These are phyloP conservation scores for Tulasnella sp. DNA, from an alignment of 768 basidiomycete genomes.

Conservation along the genomic window DNA sequence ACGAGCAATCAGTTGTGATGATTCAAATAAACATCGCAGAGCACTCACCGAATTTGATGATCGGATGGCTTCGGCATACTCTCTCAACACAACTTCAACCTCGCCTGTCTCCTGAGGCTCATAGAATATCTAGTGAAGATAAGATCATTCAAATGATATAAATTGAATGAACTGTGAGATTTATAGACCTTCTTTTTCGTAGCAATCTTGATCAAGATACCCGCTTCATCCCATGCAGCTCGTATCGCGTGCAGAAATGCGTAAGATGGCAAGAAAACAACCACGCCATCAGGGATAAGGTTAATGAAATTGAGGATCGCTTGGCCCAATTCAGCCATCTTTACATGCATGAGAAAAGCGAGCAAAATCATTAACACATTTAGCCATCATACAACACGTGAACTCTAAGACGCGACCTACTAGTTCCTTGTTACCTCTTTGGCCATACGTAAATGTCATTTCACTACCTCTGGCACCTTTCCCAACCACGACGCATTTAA, in stretches of 20 bases:
- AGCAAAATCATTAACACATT: no score
- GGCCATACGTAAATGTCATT: conserved; percentile 72
- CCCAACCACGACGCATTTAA: conserved; percentile 61
- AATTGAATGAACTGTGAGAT: not conserved
- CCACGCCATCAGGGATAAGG: conserved; percentile 75
- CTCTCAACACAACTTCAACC: conserved; percentile 59
- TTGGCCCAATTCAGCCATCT: conserved; percentile 78
- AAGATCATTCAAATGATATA: conserved; percentile 4
- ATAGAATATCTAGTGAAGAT: not conserved
- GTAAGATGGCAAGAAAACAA: conserved; percentile 93
- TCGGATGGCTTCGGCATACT: conserved; percentile 47
- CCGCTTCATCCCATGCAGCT: conserved; percentile 50
- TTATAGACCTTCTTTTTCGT: conserved; percentile 60
- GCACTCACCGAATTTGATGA: conserved; percentile 14
- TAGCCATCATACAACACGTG: no score
- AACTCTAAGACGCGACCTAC: conserved; percentile 37
- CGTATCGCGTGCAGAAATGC: conserved; percentile 61
- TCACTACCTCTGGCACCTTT: conserved; percentile 64
- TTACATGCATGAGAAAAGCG: not conserved
- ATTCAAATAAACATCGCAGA: not conserved
- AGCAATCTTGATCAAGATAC: conserved; percentile 48
- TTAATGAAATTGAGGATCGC: conserved; percentile 68
- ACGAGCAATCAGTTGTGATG: no score
- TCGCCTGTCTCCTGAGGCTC: conserved; percentile 6
- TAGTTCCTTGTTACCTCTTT: conserved; percentile 50